Conservation (phyloP, 768 basidiomycete species). For the Inosperma sp. region DNA sequence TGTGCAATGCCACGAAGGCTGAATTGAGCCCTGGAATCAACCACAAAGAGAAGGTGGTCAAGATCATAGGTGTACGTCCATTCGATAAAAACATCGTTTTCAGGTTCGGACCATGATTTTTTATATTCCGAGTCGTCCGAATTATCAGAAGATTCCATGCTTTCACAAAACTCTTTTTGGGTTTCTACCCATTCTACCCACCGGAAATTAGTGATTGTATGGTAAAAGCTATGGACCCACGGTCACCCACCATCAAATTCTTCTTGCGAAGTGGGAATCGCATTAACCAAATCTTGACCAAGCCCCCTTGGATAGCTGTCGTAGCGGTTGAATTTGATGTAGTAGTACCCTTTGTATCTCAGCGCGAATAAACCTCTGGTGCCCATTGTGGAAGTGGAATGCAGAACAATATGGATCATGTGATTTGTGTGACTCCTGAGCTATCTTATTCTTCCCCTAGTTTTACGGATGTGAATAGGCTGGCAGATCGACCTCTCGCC, state of each 20-base stretch:
- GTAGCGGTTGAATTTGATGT: background rate
- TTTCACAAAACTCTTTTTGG: background rate
- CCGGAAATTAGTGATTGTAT: background rate
- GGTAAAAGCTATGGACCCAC: background rate
- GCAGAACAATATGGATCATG: too few relatives aligned
- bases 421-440: too few relatives aligned
- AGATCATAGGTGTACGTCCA: background rate
- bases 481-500: too few relatives aligned
- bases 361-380: constrained; percentile 1
- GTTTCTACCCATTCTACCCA: background rate
- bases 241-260: background rate
- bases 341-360: background rate
- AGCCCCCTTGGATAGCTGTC: background rate
- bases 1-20: background rate
- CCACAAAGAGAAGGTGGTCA: background rate
- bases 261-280: background rate
- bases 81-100: background rate
- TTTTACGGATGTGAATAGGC: too few relatives aligned
- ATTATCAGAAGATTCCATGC: background rate
- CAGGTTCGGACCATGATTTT: background rate
- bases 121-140: too few relatives aligned
- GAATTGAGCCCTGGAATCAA: background rate
- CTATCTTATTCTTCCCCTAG: too few relatives aligned
- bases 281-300: background rate
- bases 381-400: background rate